These are phyloP conservation scores for Picocystis sp. DNA, from an alignment of 163 green algal species.

Conservation along the genomic window DNA sequence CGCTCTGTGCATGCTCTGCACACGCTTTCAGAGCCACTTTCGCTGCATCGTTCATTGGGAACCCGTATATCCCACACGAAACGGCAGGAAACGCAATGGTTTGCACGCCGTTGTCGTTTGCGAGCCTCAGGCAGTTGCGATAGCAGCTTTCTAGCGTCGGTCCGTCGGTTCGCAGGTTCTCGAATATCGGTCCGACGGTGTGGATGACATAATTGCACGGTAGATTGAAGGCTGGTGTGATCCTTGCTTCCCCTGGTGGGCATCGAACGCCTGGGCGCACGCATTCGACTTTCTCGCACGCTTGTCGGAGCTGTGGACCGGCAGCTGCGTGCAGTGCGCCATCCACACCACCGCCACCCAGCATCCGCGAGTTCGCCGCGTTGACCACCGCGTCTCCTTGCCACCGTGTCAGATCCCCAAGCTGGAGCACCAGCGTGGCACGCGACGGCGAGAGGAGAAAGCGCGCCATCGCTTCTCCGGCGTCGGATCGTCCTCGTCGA, in stretches of 20 bases:
- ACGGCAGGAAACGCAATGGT: constrained; percentile 9
- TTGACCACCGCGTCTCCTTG: constrained; percentile 8
- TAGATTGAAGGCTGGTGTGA: constrained; percentile 12
- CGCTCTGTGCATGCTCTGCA: no score
- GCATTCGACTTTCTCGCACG: constrained; percentile 4
- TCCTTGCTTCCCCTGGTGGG: constrained; percentile 5
- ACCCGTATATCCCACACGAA: constrained; percentile 11
- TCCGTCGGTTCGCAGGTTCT: no score
- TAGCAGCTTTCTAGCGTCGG: constrained; percentile 1
- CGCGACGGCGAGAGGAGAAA: no score
- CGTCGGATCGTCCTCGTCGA: no score
- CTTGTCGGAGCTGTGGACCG: constrained; percentile 1
- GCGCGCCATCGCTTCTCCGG: no score
- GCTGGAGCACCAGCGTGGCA: no score
- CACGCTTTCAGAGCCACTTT: no score
- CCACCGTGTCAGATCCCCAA: constrained; percentile 3
- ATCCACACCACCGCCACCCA: constrained; percentile 10
- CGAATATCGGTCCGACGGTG: constrained; percentile 12
- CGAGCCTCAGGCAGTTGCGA: constrained; percentile 1
- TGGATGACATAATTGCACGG: constrained; percentile 9
- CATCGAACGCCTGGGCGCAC: constrained; percentile 7
- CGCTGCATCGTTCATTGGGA: constrained; percentile 8
- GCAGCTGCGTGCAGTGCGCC: constrained; percentile 10
- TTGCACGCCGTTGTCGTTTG: constrained; percentile 4
- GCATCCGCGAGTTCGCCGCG: constrained; percentile 12